Percentiles rank a stretch among this genome's conserved stretches.
These are phyloP conservation scores for Suillus plorans DNA, from an alignment of 768 basidiomycete genomes.

Conservation along the genomic window DNA sequence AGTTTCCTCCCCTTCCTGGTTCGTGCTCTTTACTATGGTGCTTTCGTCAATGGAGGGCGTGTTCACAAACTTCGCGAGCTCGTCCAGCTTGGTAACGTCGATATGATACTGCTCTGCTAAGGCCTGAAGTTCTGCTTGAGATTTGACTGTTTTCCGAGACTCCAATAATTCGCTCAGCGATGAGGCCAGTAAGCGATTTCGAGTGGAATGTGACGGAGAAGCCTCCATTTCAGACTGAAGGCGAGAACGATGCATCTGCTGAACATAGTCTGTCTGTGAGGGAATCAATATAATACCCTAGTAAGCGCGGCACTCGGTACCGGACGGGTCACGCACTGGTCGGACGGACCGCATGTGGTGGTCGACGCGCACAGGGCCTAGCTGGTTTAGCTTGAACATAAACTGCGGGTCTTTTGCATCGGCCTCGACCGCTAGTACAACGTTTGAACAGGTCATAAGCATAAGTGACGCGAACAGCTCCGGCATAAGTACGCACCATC, in stretches of 20 bases:
- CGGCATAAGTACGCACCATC: slow-evolving; percentile 48
- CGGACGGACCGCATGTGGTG: slow-evolving; percentile 54
- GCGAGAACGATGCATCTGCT: slow-evolving; percentile 53
- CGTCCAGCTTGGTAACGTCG: slow-evolving; percentile 50
- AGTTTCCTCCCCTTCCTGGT: slow-evolving; percentile 58
- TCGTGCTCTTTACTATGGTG: slow-evolving; percentile 41
- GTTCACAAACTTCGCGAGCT: slow-evolving; percentile 56
- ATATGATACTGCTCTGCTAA: slow-evolving; percentile 57
- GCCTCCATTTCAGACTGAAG: slow-evolving; percentile 56
- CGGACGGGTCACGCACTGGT: slow-evolving; percentile 37
- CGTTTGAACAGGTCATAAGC: not conserved
- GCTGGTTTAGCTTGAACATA: slow-evolving; percentile 56
- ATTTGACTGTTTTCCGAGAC: slow-evolving; percentile 51
- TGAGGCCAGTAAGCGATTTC: slow-evolving; percentile 56
- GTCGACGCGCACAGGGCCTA: slow-evolving; percentile 73
- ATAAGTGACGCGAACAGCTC: not conserved
- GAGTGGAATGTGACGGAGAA: slow-evolving; percentile 35
- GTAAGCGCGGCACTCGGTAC: not conserved
- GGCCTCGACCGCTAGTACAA: slow-evolving; percentile 49
- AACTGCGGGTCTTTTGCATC: slow-evolving; percentile 77
- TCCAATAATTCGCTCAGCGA: slow-evolving; percentile 60
- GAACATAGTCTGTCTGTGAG: slow-evolving; percentile 30
- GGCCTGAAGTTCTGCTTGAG: slow-evolving; percentile 42
- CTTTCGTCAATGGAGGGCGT: slow-evolving; percentile 59
- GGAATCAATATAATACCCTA: not conserved